A percentile compares a stretch with the other conserved stretches of the same genome.
Conservation (phyloP, 1,284 basidiomycete genomes). For the Trichosporon sp. region DNA sequence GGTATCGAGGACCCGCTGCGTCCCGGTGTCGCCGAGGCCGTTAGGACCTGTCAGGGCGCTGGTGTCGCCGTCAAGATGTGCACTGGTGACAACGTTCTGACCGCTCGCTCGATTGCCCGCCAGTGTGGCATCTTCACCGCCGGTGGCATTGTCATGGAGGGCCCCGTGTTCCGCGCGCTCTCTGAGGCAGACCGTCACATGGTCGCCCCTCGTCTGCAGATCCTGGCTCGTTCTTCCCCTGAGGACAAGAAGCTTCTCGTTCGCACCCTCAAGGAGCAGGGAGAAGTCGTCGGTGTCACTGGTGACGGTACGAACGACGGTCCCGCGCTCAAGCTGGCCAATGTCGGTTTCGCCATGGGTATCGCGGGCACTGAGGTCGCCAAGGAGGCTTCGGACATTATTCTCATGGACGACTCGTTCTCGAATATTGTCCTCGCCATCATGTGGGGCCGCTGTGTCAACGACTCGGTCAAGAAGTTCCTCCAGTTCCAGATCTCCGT, state of each 20-base stretch:
- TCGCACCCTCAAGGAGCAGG: slow-evolving; percentile 76
- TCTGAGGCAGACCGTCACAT: slow-evolving; percentile 51
- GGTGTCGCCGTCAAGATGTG: slow-evolving; percentile 99
- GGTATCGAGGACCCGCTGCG: slow-evolving; percentile 97
- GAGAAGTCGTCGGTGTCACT: slow-evolving; percentile 93
- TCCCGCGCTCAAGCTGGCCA: slow-evolving; percentile 87
- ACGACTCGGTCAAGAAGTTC: slow-evolving; percentile 96
- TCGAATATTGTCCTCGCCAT: slow-evolving; percentile 92
- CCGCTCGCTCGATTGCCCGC: slow-evolving; percentile 78
- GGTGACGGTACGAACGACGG: slow-evolving; percentile 99
- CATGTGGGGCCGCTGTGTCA: slow-evolving; percentile 98
- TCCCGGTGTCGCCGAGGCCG: slow-evolving; percentile 79
- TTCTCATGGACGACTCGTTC: slow-evolving; percentile 98
- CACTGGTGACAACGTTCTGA: slow-evolving; percentile 94
- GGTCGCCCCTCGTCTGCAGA: slow-evolving; percentile 55
- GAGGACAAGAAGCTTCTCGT: slow-evolving; percentile 95
- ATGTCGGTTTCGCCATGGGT: slow-evolving; percentile 97
- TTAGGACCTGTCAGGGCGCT: slow-evolving; percentile 75
- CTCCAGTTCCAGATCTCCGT: slow-evolving; percentile 96
- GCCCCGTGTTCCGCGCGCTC: slow-evolving; percentile 62
- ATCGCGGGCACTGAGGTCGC: slow-evolving; percentile 98
- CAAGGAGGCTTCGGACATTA: slow-evolving; percentile 98
- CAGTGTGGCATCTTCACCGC: slow-evolving; percentile 72
- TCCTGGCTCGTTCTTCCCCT: slow-evolving; percentile 87
- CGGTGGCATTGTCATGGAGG: slow-evolving; percentile 53